These are phyloP conservation scores for Leccinum incarnatum DNA, from an alignment of 768 basidiomycete species.

Conservation along the genomic window DNA sequence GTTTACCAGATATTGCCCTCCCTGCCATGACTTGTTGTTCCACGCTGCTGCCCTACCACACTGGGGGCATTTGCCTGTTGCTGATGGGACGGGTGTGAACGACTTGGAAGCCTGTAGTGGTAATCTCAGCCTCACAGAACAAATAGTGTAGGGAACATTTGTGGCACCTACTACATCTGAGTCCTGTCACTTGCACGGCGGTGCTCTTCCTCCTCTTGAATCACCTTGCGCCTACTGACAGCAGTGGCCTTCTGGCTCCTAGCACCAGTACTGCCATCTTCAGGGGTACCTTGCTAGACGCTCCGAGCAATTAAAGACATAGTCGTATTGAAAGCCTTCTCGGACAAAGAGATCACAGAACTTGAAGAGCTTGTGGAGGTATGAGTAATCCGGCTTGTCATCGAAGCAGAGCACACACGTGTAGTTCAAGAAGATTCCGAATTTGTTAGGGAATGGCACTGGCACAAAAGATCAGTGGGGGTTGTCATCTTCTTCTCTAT, in stretches of 20 bases:
- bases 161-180: slow-evolving; percentile 59
- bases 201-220: slow-evolving; percentile 85
- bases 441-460: slow-evolving; percentile 99
- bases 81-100: slow-evolving; percentile 75
- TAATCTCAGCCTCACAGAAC: slow-evolving; percentile 15
- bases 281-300: slow-evolving; percentile 72
- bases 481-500: slow-evolving; percentile 99
- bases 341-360: slow-evolving; percentile 88
- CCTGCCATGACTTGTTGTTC: slow-evolving; percentile 35
- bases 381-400: slow-evolving; percentile 99
- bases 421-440: slow-evolving; percentile 99
- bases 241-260: slow-evolving; percentile 56
- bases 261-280: slow-evolving; percentile 57
- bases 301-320: slow-evolving; percentile 99
- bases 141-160: slow-evolving; percentile 13
- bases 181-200: slow-evolving; percentile 72
- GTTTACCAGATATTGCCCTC: slow-evolving; percentile 48
- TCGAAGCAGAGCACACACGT: slow-evolving; percentile 98
- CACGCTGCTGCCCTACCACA: slow-evolving; percentile 45
- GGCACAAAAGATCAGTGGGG: slow-evolving; percentile 93
- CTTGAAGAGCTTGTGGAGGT: slow-evolving; percentile 94
- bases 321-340: slow-evolving; percentile 98
- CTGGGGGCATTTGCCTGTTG: slow-evolving; percentile 58
- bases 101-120: slow-evolving; percentile 57
- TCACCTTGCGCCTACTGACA: slow-evolving; percentile 74